Base-by-base conservation (phyloP, 139 green algal genomes). In the Chlamydomonas sp. region DNA sequence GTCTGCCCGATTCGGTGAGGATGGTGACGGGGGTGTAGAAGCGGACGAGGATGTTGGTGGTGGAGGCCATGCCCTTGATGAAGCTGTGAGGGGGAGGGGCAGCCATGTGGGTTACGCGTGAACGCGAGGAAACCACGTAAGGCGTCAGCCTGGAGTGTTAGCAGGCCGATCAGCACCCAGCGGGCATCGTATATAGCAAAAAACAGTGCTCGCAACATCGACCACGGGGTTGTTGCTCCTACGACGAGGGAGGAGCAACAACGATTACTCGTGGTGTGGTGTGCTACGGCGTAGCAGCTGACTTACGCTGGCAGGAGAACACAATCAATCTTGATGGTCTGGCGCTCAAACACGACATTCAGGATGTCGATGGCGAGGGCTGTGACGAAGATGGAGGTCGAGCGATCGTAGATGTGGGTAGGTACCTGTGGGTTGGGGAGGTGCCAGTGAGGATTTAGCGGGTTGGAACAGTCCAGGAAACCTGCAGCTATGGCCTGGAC, bases 251-350 rank as follows among this genome's bases (percentile, higher is more conserved):
- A 49, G 31, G 31, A 49, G 31, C 31, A 49, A 49, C 31, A 49
- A 49, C 31, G 31, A 49, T 49, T 49, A 49, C 31, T 49, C 31
- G 31, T 49, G 31, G 31, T 49, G 31, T 49, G 31, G 31, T 49
- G 31, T 49, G 31, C 31, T 49, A 49, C 31, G 31, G 31, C 31
- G 31, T 49, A 49, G 31, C 31, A 49, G 31, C 31, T 86, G n/a
- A 86, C 79, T 20, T 94, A 91, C 0, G 93, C 92, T 3, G 94
- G 94, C 12, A 96, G 94, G 18, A 98, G 63, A 9, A 96, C 95
- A n/a, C 93, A 93, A 57, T 95, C 85, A 75, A 98, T 83, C 67
- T 93, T 93, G 85, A 85, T 91, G 4, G 87, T 91, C n/a, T 94
- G 92, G 1, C 93, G 91, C 79, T 94, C 90, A 77, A 93, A 92